Conservation (phyloP, 805 yeast genomes). For the Millerozyma miso region DNA sequence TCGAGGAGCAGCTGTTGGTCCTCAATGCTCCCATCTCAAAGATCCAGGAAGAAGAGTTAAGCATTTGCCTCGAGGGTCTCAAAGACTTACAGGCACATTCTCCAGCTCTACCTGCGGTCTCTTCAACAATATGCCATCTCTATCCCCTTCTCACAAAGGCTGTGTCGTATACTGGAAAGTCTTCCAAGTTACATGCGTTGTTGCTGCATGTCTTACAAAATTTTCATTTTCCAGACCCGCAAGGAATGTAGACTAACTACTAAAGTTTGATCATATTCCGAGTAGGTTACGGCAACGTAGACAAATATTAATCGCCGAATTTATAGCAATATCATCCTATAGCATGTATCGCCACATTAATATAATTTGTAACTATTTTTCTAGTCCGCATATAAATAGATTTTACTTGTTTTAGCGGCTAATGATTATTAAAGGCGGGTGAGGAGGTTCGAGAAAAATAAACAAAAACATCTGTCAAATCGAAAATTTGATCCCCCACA, state of each 20-base stretch:
- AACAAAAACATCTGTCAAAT: not conserved
- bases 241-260: too few relatives aligned
- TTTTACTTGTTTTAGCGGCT: too few relatives aligned
- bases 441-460: not conserved
- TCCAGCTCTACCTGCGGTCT: slow-evolving; percentile 1
- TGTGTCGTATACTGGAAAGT: slow-evolving; percentile 12
- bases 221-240: not conserved
- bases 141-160: slow-evolving; percentile 13
- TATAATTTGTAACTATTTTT: not conserved
- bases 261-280: too few relatives aligned
- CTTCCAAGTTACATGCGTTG: slow-evolving; percentile 1
- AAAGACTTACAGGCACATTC: not conserved
- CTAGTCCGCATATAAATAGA: not conserved
- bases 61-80: slow-evolving; percentile 7
- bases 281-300: too few relatives aligned
- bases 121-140: slow-evolving; percentile 6
- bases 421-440: not conserved
- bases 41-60: slow-evolving; percentile 63
- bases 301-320: too few relatives aligned
- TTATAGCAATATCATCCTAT: too few relatives aligned
- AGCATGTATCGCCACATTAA: too few relatives aligned
- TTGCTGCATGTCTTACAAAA: slow-evolving; percentile 4
- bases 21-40: slow-evolving; percentile 63
- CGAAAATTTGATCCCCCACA: not conserved
- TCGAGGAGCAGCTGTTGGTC: slow-evolving; percentile 58